phyloP scores from a whole-genome alignment of 2,329 filamentous ascomycete species.

The Calcarisporium arbuscula region DNA sequence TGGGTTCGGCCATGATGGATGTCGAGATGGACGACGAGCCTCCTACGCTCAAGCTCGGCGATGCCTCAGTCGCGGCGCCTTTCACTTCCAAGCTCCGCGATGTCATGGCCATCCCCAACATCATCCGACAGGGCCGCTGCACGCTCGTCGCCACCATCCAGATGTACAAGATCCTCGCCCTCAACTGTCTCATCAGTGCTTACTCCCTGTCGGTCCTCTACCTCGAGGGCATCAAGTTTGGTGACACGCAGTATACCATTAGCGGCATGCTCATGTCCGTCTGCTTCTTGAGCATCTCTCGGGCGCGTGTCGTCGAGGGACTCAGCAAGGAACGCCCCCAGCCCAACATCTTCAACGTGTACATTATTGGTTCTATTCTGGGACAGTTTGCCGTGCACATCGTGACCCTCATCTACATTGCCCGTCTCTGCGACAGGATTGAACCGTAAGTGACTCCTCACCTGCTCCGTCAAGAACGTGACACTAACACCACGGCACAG shows the following conservation, averaged over 20 bases:
- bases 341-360: conserved; percentile 97
- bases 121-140: conserved; percentile 94
- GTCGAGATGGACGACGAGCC: conserved; percentile 82
- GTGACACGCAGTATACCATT: conserved; percentile 96
- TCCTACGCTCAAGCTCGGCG: conserved; percentile 91
- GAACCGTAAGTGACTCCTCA: conserved; percentile 62
- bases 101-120: conserved; percentile 95
- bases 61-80: conserved; percentile 92
- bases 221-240: conserved; percentile 97
- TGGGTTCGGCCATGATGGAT: conserved; percentile 85
- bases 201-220: conserved; percentile 97
- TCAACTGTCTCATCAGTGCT: conserved; percentile 96
- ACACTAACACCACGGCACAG: conserved; percentile 20
- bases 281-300: conserved; percentile 97
- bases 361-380: conserved; percentile 96
- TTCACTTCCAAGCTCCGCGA: conserved; percentile 98
- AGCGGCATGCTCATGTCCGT: conserved; percentile 99
- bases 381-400: conserved; percentile 97
- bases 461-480: too few species aligned
- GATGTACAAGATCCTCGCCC: conserved; percentile 99
- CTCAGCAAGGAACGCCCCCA: conserved; percentile 95
- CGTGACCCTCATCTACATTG: conserved; percentile 87
- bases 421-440: conserved; percentile 76
- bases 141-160: conserved; percentile 97
- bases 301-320: conserved; percentile 89